Conservation (phyloP, 2,329 filamentous ascomycete genomes). For the Pseudofabraea citricarpa region DNA sequence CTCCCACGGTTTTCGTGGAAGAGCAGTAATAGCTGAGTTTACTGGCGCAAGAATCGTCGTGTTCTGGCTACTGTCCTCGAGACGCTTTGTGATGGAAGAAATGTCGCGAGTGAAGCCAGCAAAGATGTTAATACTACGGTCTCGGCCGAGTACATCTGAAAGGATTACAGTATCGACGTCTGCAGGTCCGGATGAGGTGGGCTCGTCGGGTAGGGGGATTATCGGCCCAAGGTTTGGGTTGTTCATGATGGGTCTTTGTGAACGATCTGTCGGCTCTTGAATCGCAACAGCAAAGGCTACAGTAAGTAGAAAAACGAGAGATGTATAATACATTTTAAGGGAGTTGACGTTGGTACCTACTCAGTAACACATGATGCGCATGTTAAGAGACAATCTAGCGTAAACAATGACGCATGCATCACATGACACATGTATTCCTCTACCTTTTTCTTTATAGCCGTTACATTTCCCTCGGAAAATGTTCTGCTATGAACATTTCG, state of each 20-base stretch:
- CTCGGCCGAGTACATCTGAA: conserved; percentile 77
- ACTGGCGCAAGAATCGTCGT: conserved; percentile 84
- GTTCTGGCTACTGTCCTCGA: conserved; percentile 62
- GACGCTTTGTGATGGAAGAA: conserved; percentile 59
- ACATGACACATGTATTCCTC: too few species aligned
- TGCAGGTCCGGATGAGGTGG: conserved; percentile 24
- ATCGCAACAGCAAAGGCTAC: conserved; percentile 7
- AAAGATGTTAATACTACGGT: conserved; percentile 78
- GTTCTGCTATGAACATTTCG: too few species aligned
- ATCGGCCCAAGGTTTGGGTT: conserved; percentile 17
- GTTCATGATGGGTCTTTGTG: conserved; percentile 14
- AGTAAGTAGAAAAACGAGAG: conserved; percentile 12
- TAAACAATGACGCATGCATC: too few species aligned
- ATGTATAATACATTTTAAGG: conserved; percentile 15
- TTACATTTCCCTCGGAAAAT: too few species aligned
- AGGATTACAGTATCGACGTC: conserved; percentile 56
- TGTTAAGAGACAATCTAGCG: too few species aligned
- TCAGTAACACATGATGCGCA: too few species aligned
- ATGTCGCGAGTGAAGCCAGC: conserved; percentile 75
- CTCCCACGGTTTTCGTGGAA: conserved; percentile 87
- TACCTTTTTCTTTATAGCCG: too few species aligned
- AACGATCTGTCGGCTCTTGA: conserved; percentile 1
- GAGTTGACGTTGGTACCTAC: too few species aligned
- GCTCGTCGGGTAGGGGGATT: conserved; percentile 15
- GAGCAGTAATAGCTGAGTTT: conserved; percentile 71